These are phyloP conservation scores for Fusarium decemcellulare DNA, from an alignment of 2,329 filamentous ascomycete species.

Conservation along the genomic window DNA sequence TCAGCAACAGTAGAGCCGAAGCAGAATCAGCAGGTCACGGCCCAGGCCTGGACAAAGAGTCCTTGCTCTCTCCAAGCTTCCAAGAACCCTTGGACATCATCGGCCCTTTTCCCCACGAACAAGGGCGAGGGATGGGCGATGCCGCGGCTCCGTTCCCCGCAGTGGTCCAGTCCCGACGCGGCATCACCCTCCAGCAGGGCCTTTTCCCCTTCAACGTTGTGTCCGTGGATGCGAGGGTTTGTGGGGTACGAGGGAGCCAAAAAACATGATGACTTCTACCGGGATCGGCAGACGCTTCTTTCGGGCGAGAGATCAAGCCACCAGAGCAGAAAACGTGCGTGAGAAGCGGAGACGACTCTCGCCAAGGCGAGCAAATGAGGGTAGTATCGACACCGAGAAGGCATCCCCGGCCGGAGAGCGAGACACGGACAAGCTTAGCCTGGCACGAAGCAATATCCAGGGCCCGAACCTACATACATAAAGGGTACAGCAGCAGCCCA, in stretches of 20 bases:
- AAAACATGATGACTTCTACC: not conserved
- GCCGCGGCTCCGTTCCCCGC: slow-evolving; percentile 7
- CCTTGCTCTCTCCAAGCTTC: not conserved
- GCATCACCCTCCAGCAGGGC: slow-evolving; percentile 25
- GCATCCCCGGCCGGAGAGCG: not conserved
- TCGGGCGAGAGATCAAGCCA: not conserved
- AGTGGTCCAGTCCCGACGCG: slow-evolving; percentile 18
- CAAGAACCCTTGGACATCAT: slow-evolving; percentile 14
- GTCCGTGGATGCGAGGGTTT: slow-evolving; percentile 6
- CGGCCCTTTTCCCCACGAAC: slow-evolving; percentile 43
- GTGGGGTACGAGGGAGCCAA: slow-evolving; percentile 26
- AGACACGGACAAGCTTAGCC: not conserved
- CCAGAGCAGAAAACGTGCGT: not conserved
- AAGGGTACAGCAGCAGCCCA: slow-evolving; percentile 14
- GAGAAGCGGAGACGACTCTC: too few species aligned
- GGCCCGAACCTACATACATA: slow-evolving; percentile 18
- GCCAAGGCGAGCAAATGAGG: too few species aligned
- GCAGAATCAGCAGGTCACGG: slow-evolving; percentile 12
- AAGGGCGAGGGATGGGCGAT: slow-evolving; percentile 18
- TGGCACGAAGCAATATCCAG: not conserved
- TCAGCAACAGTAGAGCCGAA: not conserved
- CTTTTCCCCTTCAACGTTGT: not conserved
- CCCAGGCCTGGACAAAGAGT: slow-evolving; percentile 4
- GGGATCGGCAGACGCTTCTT: not conserved
- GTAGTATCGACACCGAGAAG: not conserved